phyloP scores from a whole-genome alignment of 176 grass and related monocot species.

The Triticum dicoccoides region DNA sequence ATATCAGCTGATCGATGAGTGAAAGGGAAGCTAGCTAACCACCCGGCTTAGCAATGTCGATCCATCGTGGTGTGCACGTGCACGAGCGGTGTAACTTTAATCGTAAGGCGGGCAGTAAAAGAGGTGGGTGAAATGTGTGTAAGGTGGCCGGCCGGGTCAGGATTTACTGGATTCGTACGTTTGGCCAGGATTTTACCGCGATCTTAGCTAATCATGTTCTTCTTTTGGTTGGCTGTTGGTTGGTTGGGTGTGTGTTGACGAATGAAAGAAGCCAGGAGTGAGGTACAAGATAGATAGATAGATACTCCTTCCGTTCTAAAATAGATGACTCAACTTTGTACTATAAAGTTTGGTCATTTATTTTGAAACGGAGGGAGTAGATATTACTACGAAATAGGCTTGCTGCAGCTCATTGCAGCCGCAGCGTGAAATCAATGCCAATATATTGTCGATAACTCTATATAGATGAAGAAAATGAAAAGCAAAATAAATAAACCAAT shows the following conservation, averaged over 20 bases:
- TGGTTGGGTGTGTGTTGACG: background rate
- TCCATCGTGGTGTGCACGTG: background rate
- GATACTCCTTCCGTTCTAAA: no score
- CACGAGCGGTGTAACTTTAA: background rate
- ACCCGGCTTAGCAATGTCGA: background rate
- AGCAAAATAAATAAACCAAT: no score
- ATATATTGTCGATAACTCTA: no score
- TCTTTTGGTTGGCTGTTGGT: background rate
- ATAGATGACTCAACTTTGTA: no score
- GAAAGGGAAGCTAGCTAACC: slow-evolving; percentile 10
- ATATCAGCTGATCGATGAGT: slow-evolving; percentile 6
- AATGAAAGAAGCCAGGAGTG: background rate
- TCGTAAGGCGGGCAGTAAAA: background rate
- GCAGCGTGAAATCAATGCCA: no score
- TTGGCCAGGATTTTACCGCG: background rate
- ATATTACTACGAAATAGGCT: no score
- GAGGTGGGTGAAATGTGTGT: background rate
- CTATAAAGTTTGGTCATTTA: no score
- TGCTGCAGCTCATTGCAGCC: no score
- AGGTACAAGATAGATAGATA: no score
- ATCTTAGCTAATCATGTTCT: background rate
- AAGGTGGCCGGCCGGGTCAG: background rate
- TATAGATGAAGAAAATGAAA: no score
- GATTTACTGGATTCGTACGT: background rate
- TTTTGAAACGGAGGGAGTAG: no score